Conservation (phyloP, 345 rosid genomes). For the Bruguiera sexangula region DNA sequence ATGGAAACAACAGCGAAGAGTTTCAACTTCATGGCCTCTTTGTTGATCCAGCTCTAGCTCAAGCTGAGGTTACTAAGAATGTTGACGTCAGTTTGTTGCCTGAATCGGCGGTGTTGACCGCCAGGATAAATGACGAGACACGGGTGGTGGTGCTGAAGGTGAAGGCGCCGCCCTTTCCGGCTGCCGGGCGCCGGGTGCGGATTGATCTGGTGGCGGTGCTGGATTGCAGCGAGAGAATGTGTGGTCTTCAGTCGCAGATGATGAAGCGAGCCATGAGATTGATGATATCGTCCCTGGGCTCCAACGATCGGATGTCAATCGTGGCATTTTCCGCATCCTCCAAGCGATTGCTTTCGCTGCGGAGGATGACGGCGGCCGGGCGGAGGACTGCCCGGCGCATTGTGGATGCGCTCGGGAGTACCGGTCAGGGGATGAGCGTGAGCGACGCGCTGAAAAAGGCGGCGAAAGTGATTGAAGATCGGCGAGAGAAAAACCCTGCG, state of each 20-base stretch:
- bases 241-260: slow-evolving; percentile 40
- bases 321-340: slow-evolving; percentile 71
- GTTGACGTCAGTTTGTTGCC: slow-evolving; percentile 51
- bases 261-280: slow-evolving; percentile 62
- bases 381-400: slow-evolving; percentile 62
- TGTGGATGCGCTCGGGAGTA: slow-evolving; percentile 55
- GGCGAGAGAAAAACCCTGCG: slow-evolving; percentile 64
- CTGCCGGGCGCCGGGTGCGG: slow-evolving; percentile 45
- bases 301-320: slow-evolving; percentile 74
- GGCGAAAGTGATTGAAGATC: slow-evolving; percentile 78
- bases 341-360: slow-evolving; percentile 61
- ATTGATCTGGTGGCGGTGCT: slow-evolving; percentile 65
- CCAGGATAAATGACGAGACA: slow-evolving; percentile 49
- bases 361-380: slow-evolving; percentile 68
- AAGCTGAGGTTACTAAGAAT: neutral
- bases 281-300: slow-evolving; percentile 51
- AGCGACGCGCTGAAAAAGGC: slow-evolving; percentile 86
- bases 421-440: slow-evolving; percentile 54
- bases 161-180: slow-evolving; percentile 48
- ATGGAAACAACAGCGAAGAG: neutral
- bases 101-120: slow-evolving; percentile 64
- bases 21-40: slow-evolving; percentile 49
- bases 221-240: slow-evolving; percentile 57
- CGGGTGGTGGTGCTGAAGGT: slow-evolving; percentile 59
- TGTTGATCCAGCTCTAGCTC: slow-evolving; percentile 15